Evolutionary conservation across 108 stramenopile species (phyloP), one percentile per base, ranked within the genome.

Genomic region (Nitzschia inconspicua): DNA sequence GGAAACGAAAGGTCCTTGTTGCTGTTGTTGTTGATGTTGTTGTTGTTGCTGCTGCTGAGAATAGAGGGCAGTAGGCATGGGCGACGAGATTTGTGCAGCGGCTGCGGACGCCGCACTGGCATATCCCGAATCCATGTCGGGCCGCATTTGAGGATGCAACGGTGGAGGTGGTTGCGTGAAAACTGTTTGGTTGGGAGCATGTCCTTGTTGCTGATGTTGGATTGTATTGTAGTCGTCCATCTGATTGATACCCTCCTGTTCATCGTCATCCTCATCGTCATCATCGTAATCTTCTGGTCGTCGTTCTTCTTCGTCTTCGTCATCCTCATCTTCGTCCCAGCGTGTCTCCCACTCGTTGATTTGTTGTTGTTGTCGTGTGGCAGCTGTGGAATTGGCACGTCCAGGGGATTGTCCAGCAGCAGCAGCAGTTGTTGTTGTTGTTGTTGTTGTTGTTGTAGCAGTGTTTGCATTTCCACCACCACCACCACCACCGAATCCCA

Each of bases 321-420:
- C 77, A 34, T 79, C 77, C 13, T 70, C 69, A 52, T 79, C 78
- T 42, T 67, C 70, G 60, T 80, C 79, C 74, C 75, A 75, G 44
- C 56, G 49, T 10, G 66, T 68, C 40, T 80, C 79, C 79, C 79
- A 80, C 30, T 80, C 75, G 7, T 60, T 68, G 3, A 57, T 62
- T 22, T 57, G 59, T 26, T 47, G 59, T 18, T 47, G 44, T 25
- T 42, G 43, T 22, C 16, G n/a, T n/a, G n/a, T n/a, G n/a, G n/a
- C n/a, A n/a, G n/a, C n/a, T n/a, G n/a, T n/a, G n/a, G n/a, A n/a
- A n/a, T n/a, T n/a, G n/a, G n/a, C n/a, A n/a, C n/a, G n/a, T n/a
- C n/a, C n/a, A n/a, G n/a, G n/a, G n/a, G n/a, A n/a, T n/a, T n/a
- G n/a, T n/a, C n/a, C n/a, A n/a, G n/a, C n/a, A n/a, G 43, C 19